These are phyloP conservation scores for Vickermania spadyakhi DNA, from an alignment of 208 protist genomes.

Conservation along the genomic window DNA sequence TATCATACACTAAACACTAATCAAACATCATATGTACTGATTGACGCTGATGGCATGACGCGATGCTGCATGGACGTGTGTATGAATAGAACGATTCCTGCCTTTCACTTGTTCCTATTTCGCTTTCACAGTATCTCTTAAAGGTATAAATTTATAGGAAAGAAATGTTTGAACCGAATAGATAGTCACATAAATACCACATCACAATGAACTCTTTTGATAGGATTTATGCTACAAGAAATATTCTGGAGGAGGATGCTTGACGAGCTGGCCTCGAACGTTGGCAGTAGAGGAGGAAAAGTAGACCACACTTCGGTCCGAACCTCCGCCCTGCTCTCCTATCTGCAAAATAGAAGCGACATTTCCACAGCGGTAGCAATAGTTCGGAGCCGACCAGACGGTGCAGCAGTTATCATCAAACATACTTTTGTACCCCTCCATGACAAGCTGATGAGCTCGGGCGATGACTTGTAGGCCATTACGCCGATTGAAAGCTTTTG, in stretches of 20 bases:
- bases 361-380: conserved; percentile 94
- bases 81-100: no score
- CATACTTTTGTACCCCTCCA: conserved; percentile 93
- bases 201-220: no score
- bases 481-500: conserved; percentile 73
- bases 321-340: conserved; percentile 56
- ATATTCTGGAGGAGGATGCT: conserved; percentile 85
- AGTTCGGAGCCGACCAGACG: conserved; percentile 95
- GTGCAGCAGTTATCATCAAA: conserved; percentile 91
- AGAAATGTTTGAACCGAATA: no score
- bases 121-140: no score
- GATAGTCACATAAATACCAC: no score
- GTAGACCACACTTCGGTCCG: conserved; percentile 61
- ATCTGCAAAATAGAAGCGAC: conserved; percentile 91
- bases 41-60: no score
- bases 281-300: conserved; percentile 72
- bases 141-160: no score
- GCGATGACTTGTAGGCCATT: conserved; percentile 85
- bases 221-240: no score
- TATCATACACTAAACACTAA: no score
- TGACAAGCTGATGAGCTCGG: conserved; percentile 85
- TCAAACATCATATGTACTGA: no score
- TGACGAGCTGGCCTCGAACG: conserved; percentile 68
- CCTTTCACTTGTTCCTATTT: no score
- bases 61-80: no score